Conservation (phyloP, 768 basidiomycete species). For the Amanita fuliginea region DNA sequence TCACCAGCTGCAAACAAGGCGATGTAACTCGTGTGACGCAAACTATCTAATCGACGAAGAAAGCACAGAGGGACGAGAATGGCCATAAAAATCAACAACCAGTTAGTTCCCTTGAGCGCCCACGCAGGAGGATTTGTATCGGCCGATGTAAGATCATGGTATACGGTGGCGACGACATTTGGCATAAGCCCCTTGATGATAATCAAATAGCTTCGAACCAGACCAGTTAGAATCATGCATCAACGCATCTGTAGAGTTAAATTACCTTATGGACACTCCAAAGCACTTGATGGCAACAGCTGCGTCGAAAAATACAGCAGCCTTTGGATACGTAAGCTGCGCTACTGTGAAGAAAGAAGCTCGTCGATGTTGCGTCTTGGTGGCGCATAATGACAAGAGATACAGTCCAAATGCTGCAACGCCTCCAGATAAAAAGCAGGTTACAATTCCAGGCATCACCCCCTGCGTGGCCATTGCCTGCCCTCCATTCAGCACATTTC, state of each 20-base stretch:
- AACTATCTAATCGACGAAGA: constrained; percentile 70
- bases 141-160: constrained; percentile 62
- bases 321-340: constrained; percentile 81
- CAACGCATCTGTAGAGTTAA: constrained; percentile 6
- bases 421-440: constrained; percentile 71
- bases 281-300: constrained; percentile 97
- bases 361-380: constrained; percentile 57
- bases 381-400: constrained; percentile 76
- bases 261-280: constrained; percentile 86
- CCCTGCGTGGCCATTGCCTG: constrained; percentile 89
- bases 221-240: neutral
- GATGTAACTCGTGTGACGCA: constrained; percentile 86
- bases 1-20: constrained; percentile 83
- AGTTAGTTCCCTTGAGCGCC: constrained; percentile 68
- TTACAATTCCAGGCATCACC: constrained; percentile 80
- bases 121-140: constrained; percentile 60
- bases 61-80: constrained; percentile 75
- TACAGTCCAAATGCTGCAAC: constrained; percentile 83
- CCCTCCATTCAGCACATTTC: constrained; percentile 5
- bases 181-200: constrained; percentile 93
- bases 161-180: constrained; percentile 75
- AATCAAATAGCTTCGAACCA: constrained; percentile 58
- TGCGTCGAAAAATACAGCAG: constrained; percentile 82
- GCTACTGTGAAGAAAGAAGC: constrained; percentile 80
- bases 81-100: constrained; percentile 73